phyloP scores from a whole-genome alignment of 139 green algal species.

The Monoraphidium neglectum region DNA sequence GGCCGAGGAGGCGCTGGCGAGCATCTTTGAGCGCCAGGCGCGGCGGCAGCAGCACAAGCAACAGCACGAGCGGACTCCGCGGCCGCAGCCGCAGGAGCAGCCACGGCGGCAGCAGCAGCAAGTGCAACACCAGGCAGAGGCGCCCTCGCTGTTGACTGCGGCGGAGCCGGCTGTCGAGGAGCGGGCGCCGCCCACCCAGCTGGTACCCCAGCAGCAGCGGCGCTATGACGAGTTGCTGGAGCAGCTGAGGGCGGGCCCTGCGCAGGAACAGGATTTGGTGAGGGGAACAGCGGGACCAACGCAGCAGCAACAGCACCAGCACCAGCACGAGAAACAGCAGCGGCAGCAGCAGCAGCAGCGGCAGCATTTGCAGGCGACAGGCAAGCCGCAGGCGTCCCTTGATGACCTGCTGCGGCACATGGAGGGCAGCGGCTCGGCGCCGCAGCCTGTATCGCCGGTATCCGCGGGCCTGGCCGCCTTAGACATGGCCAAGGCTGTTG shows the following conservation, averaged over 20 bases:
- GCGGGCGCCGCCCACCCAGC: too few relatives aligned
- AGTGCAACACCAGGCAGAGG: neutral
- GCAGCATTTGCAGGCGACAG: neutral
- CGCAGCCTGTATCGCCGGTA: neutral
- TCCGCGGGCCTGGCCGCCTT: neutral
- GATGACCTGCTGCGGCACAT: too few relatives aligned
- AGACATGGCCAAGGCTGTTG: neutral
- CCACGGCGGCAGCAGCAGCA: constrained; percentile 1
- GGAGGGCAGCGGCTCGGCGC: too few relatives aligned
- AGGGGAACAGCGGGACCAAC: neutral
- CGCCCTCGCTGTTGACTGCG: neutral
- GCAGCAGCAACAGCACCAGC: neutral
- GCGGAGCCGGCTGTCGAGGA: too few relatives aligned
- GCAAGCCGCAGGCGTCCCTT: too few relatives aligned
- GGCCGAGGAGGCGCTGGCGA: too few relatives aligned
- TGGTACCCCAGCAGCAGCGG: neutral
- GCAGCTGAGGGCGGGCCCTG: neutral
- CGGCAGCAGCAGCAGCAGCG: constrained; percentile 6
- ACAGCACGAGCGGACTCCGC: neutral
- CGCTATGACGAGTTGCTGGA: neutral
- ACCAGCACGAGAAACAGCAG: constrained; percentile 4
- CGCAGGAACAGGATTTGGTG: neutral
- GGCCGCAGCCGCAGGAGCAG: neutral
- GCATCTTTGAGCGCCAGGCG: neutral
- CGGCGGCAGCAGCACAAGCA: neutral